Percentiles rank a stretch among this genome's conserved stretches.
These are phyloP conservation scores for Parafenestella ontariensis DNA, from an alignment of 2,329 filamentous ascomycete species.

Conservation along the genomic window DNA sequence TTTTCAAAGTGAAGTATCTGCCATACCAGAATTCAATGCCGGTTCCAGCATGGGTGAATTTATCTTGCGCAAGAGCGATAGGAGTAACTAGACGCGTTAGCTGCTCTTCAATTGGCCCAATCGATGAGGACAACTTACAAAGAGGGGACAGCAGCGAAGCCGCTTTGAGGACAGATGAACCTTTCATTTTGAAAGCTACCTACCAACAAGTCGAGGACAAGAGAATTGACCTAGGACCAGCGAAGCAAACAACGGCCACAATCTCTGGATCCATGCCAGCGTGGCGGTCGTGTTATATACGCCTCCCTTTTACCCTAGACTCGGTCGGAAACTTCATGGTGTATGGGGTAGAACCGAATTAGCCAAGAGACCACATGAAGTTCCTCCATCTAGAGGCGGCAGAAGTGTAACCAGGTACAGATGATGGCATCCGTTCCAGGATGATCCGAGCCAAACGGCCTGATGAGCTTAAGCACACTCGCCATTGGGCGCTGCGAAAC, in stretches of 20 bases:
- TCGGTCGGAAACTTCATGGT: slow-evolving; percentile 13
- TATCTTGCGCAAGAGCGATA: slow-evolving; percentile 38
- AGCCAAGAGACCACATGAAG: slow-evolving; percentile 30
- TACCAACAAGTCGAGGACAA: slow-evolving; percentile 26
- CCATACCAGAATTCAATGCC: slow-evolving; percentile 42
- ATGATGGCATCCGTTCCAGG: slow-evolving; percentile 18
- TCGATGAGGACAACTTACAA: slow-evolving; percentile 25
- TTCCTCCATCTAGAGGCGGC: slow-evolving; percentile 19
- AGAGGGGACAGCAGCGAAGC: slow-evolving; percentile 49
- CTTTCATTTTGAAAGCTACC: slow-evolving; percentile 42
- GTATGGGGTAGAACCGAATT: slow-evolving; percentile 27
- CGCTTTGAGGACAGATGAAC: slow-evolving; percentile 41
- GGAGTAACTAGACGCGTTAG: slow-evolving; percentile 31
- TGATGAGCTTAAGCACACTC: slow-evolving; percentile 50
- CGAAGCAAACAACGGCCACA: slow-evolving; percentile 35
- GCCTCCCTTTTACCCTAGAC: slow-evolving; percentile 31
- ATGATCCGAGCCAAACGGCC: slow-evolving; percentile 24
- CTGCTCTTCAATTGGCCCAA: not conserved
- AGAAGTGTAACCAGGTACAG: slow-evolving; percentile 39
- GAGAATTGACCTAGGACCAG: slow-evolving; percentile 19
- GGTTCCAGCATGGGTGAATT: slow-evolving; percentile 39
- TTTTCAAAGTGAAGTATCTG: not conserved
- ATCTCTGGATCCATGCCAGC: slow-evolving; percentile 27
- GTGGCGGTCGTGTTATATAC: slow-evolving; percentile 37
- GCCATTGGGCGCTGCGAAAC: slow-evolving; percentile 32